phyloP scores from a whole-genome alignment of 768 basidiomycete species.

The Boletus coccyginus region DNA sequence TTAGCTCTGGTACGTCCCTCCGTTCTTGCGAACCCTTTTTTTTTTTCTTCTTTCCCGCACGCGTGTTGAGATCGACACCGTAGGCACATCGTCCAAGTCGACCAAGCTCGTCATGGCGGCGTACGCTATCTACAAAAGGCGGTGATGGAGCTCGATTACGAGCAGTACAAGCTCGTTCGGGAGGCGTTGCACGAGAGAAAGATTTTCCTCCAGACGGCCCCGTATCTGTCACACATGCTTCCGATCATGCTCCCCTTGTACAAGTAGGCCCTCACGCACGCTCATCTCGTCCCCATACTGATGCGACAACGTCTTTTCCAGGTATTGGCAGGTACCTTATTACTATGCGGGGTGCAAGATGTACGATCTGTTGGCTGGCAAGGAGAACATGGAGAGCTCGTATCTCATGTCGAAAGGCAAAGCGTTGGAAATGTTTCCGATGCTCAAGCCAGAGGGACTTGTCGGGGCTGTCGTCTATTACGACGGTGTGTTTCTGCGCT shows the following conservation, averaged over 20 bases:
- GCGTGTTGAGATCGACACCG: neutral
- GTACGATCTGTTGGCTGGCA: conserved; percentile 93
- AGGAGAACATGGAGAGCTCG: conserved; percentile 94
- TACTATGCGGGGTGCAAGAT: conserved; percentile 94
- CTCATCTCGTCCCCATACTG: neutral
- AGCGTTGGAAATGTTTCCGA: conserved; percentile 92
- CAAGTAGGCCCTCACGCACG: conserved; percentile 49
- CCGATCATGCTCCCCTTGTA: conserved; percentile 98
- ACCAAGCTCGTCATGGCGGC: conserved; percentile 99
- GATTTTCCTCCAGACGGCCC: conserved; percentile 94
- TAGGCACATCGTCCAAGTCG: conserved; percentile 94
- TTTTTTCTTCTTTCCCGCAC: neutral
- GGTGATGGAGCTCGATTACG: conserved; percentile 91
- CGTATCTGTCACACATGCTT: conserved; percentile 88
- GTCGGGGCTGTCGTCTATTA: conserved; percentile 97
- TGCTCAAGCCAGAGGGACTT: conserved; percentile 89
- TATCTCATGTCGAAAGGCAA: conserved; percentile 95
- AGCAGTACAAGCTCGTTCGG: conserved; percentile 93
- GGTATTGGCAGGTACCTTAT: conserved; percentile 97
- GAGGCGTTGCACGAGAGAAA: conserved; percentile 91
- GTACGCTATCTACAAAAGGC: conserved; percentile 98
- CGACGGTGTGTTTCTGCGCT: conserved; percentile 60
- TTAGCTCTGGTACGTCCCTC: conserved; percentile 65
- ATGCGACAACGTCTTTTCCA: conserved; percentile 20
- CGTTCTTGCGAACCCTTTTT: neutral